Percentiles rank a stretch among this genome's conserved stretches.
These are phyloP conservation scores for Fraxinus baroniana DNA, from an alignment of 305 asterid species.

Conservation along the genomic window DNA sequence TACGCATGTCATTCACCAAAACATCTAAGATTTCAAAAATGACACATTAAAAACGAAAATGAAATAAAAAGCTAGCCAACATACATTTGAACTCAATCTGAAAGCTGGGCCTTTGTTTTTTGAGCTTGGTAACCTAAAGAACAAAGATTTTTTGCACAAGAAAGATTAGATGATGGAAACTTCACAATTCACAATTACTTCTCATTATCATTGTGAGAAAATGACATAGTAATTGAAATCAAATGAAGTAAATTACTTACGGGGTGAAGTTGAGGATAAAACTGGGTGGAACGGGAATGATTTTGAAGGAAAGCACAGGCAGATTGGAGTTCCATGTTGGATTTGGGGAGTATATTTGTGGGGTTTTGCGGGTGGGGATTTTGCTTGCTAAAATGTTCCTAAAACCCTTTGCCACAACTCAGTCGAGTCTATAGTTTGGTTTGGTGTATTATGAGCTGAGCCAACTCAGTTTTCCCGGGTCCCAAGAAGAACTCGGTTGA, in stretches of 20 bases:
- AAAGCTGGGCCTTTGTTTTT: constrained; percentile 26
- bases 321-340: constrained; percentile 50
- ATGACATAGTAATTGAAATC: neutral
- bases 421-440: neutral
- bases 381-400: constrained; percentile 33
- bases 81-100: constrained; percentile 44
- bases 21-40: neutral
- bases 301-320: constrained; percentile 40
- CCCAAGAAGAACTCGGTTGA: neutral
- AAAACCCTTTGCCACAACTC: constrained; percentile 42
- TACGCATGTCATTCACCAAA: neutral
- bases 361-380: constrained; percentile 17
- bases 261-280: constrained; percentile 31
- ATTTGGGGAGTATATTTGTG: neutral
- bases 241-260: constrained; percentile 35
- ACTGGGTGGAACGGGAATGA: constrained; percentile 28
- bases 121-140: constrained; percentile 28
- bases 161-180: neutral
- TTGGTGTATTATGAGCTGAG: neutral
- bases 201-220: constrained; percentile 9
- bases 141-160: neutral
- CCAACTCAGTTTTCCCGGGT: neutral
- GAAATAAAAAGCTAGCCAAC: constrained; percentile 19
- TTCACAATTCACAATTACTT: neutral
- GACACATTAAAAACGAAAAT: constrained; percentile 1